A percentile compares a stretch with the other conserved stretches of the same genome.
Evolutionary conservation across 768 basidiomycete genomes (phyloP).

Genomic region (Phanerochaete carnosa): DNA sequence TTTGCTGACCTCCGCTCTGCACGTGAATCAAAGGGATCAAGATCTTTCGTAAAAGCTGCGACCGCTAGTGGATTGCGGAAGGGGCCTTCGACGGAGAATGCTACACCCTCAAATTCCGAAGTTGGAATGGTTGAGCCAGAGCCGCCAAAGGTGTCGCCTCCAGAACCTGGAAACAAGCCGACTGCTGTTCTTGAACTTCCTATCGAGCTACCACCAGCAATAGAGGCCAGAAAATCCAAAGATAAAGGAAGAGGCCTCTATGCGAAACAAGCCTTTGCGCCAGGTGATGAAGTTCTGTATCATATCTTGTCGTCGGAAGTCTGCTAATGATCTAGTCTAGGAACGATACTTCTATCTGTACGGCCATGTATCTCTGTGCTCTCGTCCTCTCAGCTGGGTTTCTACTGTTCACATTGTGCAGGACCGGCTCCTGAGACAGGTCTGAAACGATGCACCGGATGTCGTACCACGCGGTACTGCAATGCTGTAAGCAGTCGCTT

Average conservation of each 20-base stretch:
- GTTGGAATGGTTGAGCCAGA: neutral
- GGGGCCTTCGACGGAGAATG: neutral
- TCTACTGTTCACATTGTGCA: slow-evolving; percentile 71
- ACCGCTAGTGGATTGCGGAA: neutral
- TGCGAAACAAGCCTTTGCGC: slow-evolving; percentile 30
- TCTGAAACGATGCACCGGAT: slow-evolving; percentile 72
- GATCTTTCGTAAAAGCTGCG: slow-evolving; percentile 19
- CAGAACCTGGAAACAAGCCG: neutral
- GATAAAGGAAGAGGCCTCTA: slow-evolving; percentile 46
- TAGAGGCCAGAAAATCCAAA: slow-evolving; percentile 37
- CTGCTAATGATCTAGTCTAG: slow-evolving; percentile 33
- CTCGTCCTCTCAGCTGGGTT: slow-evolving; percentile 56
- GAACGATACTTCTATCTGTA: slow-evolving; percentile 52
- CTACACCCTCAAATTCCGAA: neutral
- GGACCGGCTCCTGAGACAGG: slow-evolving; percentile 31
- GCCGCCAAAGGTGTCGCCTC: neutral
- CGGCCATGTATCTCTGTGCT: slow-evolving; percentile 63
- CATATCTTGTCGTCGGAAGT: neutral
- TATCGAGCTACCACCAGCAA: slow-evolving; percentile 32
- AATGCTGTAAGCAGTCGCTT: slow-evolving; percentile 46
- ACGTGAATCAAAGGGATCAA: slow-evolving; percentile 20
- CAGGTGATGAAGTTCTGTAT: slow-evolving; percentile 31
- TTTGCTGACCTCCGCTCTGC: slow-evolving; percentile 21
- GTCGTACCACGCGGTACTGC: slow-evolving; percentile 74
- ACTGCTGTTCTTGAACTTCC: slow-evolving; percentile 17